These are phyloP conservation scores for Cladosporium cucumerinum DNA, from an alignment of 2,329 filamentous ascomycete species.

Conservation along the genomic window DNA sequence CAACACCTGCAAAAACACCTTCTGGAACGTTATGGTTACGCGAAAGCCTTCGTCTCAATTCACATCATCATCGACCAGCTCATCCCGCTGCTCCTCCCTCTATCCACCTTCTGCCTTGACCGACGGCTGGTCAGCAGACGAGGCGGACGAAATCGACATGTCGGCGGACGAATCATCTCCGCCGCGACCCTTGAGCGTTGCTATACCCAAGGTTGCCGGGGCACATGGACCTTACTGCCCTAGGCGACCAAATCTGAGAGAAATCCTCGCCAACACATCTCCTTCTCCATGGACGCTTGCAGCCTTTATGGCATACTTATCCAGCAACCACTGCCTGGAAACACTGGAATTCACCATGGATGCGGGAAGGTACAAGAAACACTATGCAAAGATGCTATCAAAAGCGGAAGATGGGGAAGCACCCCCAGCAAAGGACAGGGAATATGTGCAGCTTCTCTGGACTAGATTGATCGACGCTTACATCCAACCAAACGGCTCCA, in stretches of 20 bases:
- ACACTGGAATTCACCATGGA: conserved; percentile 97
- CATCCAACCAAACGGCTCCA: conserved; percentile 76
- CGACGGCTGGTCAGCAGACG: conserved; percentile 42
- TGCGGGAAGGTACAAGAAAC: conserved; percentile 75
- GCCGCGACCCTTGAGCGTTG: conserved; percentile 49
- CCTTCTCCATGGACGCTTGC: conserved; percentile 84
- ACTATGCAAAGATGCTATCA: conserved; percentile 59
- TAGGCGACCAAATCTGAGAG: conserved; percentile 70
- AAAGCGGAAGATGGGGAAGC: conserved; percentile 41
- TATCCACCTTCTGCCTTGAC: conserved; percentile 26
- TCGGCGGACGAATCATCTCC: conserved; percentile 41
- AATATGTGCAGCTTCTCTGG: conserved; percentile 79
- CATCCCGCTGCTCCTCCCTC: conserved; percentile 26
- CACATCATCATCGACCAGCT: conserved; percentile 29
- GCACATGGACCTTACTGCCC: conserved; percentile 52
- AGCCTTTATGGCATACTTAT: conserved; percentile 94
- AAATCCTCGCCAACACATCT: conserved; percentile 83
- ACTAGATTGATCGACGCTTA: conserved; percentile 84
- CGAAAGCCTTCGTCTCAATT: conserved; percentile 30
- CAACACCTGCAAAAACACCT: conserved; percentile 22
- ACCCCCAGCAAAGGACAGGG: conserved; percentile 55
- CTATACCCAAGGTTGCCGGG: conserved; percentile 42
- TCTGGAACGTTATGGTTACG: conserved; percentile 32
- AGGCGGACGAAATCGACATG: conserved; percentile 48
- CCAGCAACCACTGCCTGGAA: conserved; percentile 94